Evolutionary conservation across 805 yeast genomes (phyloP).

Genomic region (Myxozyma neglecta): DNA sequence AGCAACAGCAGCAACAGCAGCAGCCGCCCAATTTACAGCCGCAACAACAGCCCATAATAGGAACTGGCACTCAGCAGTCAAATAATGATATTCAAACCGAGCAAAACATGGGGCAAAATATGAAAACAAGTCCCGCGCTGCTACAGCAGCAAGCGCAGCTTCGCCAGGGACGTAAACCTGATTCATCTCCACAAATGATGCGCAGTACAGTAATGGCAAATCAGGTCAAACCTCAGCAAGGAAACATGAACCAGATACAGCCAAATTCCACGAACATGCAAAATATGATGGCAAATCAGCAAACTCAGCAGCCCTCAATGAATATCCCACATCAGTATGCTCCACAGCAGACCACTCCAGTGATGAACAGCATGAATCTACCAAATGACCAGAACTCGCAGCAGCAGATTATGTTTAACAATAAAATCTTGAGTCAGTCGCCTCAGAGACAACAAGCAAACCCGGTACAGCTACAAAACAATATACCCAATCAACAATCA

Average conservation of each 20-base stretch:
- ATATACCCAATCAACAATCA: slow-evolving; percentile 16
- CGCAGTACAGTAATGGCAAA: slow-evolving; percentile 3
- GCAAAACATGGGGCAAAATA: background rate
- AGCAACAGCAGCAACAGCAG: background rate
- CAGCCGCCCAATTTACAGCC: background rate
- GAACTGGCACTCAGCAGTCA: background rate
- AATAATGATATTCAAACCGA: background rate
- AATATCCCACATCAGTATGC: slow-evolving; percentile 23
- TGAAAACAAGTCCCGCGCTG: slow-evolving; percentile 2
- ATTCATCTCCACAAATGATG: slow-evolving; percentile 11
- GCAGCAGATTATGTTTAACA: slow-evolving; percentile 2
- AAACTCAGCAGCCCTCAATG: slow-evolving; percentile 12
- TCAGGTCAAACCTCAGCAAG: slow-evolving; percentile 16
- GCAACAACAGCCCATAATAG: background rate
- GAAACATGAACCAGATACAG: slow-evolving; percentile 3
- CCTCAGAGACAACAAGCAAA: slow-evolving; percentile 18
- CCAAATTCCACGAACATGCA: slow-evolving; percentile 2
- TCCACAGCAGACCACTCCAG: slow-evolving; percentile 14
- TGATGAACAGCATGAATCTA: slow-evolving; percentile 5
- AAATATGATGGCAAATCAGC: slow-evolving; percentile 4
- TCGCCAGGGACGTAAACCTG: slow-evolving; percentile 6
- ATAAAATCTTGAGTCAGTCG: slow-evolving; percentile 9
- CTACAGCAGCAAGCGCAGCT: slow-evolving; percentile 17
- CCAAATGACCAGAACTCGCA: slow-evolving; percentile 4
- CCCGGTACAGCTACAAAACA: slow-evolving; percentile 5